Percentiles rank a stretch among this genome's conserved stretches.
phyloP scores from a whole-genome alignment of 805 yeast genomes.

The Saccharomycopsis selenospora region DNA sequence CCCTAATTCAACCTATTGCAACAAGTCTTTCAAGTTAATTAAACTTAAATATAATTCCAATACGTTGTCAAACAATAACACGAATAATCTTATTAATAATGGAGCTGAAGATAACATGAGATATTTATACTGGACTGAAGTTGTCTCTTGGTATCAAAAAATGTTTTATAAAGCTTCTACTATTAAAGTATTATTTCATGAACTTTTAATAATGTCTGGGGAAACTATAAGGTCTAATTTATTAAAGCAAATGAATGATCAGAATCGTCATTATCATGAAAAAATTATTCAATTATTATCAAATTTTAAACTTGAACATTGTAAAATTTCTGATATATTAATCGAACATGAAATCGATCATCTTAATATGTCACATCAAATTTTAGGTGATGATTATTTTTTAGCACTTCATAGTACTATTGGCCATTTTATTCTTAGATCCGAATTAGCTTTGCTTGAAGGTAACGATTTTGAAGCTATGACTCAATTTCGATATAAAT shows the following conservation, averaged over 20 bases:
- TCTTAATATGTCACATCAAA: not conserved
- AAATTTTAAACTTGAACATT: not conserved
- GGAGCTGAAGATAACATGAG: constrained; percentile 1
- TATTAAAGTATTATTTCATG: not conserved
- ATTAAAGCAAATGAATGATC: not conserved
- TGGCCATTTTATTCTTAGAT: constrained; percentile 1
- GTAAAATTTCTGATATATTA: not conserved
- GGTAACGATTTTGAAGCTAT: not conserved
- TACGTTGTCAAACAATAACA: no score
- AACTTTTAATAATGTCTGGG: not conserved
- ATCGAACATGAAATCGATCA: not conserved
- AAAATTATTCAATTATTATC: not conserved
- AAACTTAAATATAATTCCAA: no score
- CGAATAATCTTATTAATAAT: no score
- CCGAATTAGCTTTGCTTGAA: not conserved
- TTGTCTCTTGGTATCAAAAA: not conserved
- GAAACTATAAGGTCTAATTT: not conserved
- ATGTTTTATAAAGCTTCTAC: not conserved
- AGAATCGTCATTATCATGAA: not conserved
- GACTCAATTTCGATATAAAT: not conserved
- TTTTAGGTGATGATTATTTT: not conserved
- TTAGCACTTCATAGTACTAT: not conserved
- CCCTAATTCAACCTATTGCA: no score
- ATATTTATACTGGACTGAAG: constrained; percentile 1
- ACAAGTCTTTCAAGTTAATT: no score